Evolutionary conservation across 1,284 basidiomycete species (phyloP).

Genomic region (Cryptococcus sp.): DNA sequence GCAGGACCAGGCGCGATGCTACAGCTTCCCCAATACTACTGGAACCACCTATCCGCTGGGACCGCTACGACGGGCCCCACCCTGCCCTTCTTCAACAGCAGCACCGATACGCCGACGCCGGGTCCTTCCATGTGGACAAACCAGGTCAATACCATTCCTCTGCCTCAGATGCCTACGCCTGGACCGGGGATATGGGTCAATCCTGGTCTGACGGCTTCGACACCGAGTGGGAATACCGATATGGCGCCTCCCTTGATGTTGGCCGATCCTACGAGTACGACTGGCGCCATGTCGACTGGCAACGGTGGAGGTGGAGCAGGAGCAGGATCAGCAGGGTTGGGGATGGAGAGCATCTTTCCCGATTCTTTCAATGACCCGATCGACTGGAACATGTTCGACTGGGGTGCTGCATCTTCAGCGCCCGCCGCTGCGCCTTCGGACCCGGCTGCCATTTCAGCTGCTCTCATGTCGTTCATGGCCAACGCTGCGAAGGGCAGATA

Average conservation of each 20-base stretch:
- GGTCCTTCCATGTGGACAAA: no score
- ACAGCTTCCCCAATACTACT: constrained; percentile 35
- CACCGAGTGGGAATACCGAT: no score
- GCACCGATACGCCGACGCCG: no score
- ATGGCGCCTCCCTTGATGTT: no score
- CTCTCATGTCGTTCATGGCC: constrained; percentile 2
- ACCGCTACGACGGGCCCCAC: neutral
- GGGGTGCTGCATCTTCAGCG: neutral
- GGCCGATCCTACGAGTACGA: no score
- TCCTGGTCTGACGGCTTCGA: no score
- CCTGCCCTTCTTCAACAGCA: no score
- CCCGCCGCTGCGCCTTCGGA: neutral
- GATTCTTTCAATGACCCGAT: neutral
- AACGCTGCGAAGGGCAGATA: constrained; percentile 1
- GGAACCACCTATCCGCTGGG: constrained; percentile 27
- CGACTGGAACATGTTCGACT: constrained; percentile 1
- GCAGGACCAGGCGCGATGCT: constrained; percentile 12
- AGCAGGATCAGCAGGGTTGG: neutral
- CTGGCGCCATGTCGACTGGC: no score
- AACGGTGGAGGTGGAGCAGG: no score
- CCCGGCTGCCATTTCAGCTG: neutral
- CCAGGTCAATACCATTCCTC: no score
- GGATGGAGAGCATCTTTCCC: neutral
- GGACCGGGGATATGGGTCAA: no score
- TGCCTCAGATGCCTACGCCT: no score